A percentile compares a stretch with the other conserved stretches of the same genome.
phyloP scores from a whole-genome alignment of 169 alveolate genomes.

The Babesia bigemina region DNA sequence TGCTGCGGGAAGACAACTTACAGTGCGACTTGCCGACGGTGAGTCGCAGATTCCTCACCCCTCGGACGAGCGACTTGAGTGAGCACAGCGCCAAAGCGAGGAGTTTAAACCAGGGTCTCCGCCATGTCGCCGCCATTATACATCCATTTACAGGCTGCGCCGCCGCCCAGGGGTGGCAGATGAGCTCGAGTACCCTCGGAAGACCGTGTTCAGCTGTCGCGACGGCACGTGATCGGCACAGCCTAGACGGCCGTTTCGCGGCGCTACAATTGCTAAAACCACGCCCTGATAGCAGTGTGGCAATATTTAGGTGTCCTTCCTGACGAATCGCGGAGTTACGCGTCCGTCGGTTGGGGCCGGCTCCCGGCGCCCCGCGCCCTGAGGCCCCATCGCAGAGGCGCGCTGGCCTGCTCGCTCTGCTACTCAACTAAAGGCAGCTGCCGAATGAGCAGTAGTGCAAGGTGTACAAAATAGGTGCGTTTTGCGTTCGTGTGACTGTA shows the following conservation, averaged over 20 bases:
- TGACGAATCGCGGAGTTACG: background rate
- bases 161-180: no score
- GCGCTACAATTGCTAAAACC: background rate
- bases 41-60: conserved; percentile 23
- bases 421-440: background rate
- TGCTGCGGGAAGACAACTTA: background rate
- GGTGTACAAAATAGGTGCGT: conserved; percentile 16
- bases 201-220: no score
- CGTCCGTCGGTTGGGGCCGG: background rate
- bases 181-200: no score
- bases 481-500: background rate
- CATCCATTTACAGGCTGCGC: background rate
- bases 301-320: background rate
- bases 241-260: background rate
- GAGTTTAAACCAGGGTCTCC: conserved; percentile 28
- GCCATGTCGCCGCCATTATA: conserved; percentile 27
- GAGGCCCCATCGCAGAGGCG: conserved; percentile 27
- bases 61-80: conserved; percentile 22
- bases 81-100: conserved; percentile 35
- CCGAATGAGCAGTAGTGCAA: background rate
- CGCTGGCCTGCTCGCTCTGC: background rate
- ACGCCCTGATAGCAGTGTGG: background rate
- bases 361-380: conserved; percentile 9
- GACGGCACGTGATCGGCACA: no score
- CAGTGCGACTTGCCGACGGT: conserved; percentile 16